Evolutionary conservation across 768 basidiomycete species (phyloP).

Genomic region (Lyophyllum semitale): DNA sequence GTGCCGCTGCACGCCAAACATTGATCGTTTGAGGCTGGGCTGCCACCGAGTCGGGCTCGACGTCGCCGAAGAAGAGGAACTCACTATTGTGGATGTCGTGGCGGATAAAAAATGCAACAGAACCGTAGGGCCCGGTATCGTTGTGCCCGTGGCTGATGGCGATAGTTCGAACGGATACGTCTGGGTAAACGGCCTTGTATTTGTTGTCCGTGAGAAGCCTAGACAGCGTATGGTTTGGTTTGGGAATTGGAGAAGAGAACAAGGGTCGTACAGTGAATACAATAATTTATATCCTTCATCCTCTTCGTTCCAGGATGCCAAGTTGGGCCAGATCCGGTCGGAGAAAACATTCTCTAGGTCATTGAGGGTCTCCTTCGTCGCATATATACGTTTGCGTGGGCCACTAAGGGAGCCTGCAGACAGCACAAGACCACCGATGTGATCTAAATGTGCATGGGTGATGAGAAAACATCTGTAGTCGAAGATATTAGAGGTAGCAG

Average conservation of each 20-base stretch:
- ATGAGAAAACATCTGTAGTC: conserved; percentile 73
- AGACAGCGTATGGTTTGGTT: conserved; percentile 4
- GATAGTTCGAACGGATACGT: conserved; percentile 66
- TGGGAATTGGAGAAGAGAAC: conserved; percentile 6
- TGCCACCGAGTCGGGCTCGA: conserved; percentile 82
- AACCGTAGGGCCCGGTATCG: conserved; percentile 60
- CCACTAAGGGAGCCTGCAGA: conserved; percentile 77
- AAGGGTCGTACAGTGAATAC: conserved; percentile 59
- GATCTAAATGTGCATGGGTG: conserved; percentile 91
- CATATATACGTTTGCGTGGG: conserved; percentile 63
- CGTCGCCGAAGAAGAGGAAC: conserved; percentile 93
- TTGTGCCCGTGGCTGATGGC: conserved; percentile 75
- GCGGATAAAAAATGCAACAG: conserved; percentile 84
- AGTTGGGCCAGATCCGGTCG: conserved; percentile 82
- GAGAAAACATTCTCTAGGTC: conserved; percentile 75
- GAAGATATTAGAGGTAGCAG: conserved; percentile 3
- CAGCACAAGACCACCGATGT: conserved; percentile 80
- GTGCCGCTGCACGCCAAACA: conserved; percentile 85
- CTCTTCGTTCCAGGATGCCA: conserved; percentile 72
- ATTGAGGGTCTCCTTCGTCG: conserved; percentile 58
- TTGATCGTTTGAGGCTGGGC: conserved; percentile 55
- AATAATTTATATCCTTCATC: conserved; percentile 61
- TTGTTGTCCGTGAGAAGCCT: conserved; percentile 54
- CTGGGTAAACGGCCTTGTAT: conserved; percentile 52
- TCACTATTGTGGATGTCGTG: conserved; percentile 63